Conservation (phyloP, 208 protist genomes). For the Crithidia mellificae region DNA sequence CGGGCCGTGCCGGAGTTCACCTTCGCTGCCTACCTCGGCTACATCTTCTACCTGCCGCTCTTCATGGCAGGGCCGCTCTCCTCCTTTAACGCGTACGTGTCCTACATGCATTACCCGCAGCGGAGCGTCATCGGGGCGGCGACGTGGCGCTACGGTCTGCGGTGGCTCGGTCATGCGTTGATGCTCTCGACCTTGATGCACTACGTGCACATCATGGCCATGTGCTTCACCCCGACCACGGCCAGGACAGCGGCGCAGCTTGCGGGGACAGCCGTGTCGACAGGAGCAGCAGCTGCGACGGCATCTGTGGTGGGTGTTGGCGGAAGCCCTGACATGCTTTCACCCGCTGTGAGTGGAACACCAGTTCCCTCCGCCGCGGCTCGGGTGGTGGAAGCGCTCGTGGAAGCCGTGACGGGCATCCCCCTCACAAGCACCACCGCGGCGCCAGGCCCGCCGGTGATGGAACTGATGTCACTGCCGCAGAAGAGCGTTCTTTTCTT, state of each 20-base stretch:
- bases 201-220: conserved; percentile 56
- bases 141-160: conserved; percentile 42
- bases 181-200: conserved; percentile 48
- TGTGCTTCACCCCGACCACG: conserved; percentile 31
- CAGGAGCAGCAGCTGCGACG: too few relatives aligned
- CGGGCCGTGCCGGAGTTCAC: conserved; percentile 53
- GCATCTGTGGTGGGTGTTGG: too few relatives aligned
- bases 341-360: too few relatives aligned
- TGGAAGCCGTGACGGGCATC: conserved; percentile 8
- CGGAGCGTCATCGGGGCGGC: conserved; percentile 23
- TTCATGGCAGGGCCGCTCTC: conserved; percentile 87
- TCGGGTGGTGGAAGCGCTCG: too few relatives aligned
- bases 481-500: conserved; percentile 40
- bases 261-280: background rate
- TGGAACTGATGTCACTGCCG: conserved; percentile 19
- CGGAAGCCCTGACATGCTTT: too few relatives aligned
- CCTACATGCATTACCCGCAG: conserved; percentile 63
- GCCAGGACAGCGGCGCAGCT: background rate
- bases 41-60: conserved; percentile 85
- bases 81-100: conserved; percentile 88
- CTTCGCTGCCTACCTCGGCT: conserved; percentile 67
- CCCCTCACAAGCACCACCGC: background rate
- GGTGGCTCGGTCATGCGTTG: conserved; percentile 32
- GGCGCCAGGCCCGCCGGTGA: conserved; percentile 5
- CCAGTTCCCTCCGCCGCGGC: too few relatives aligned